Evolutionary conservation across 441 rosid species (phyloP), one percentile per base, ranked within the genome.

Genomic region (Melastoma candidum): DNA sequence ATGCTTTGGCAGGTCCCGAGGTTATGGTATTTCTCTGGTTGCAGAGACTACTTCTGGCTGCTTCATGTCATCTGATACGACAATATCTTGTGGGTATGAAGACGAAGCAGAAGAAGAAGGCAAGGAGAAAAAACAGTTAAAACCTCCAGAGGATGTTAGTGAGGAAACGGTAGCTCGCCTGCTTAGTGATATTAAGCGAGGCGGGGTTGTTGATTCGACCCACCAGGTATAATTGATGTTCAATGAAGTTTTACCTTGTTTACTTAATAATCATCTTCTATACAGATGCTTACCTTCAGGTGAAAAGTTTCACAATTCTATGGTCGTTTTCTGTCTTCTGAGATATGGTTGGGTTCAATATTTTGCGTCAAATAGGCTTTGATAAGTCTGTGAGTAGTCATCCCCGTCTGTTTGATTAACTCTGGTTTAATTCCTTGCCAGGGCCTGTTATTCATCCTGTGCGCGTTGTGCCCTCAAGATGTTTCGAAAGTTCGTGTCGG

Each of bases 21-120:
- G 96, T 51, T 92, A 85, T 66, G 98, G 98, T 63, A 77, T 87
- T 61, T 76, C 96, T 58, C 57, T 92, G 64, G 87, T 88, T 36
- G 98, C 97, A 7, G 98, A 92, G 74, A 82, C 92, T 53, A 88
- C 84, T 53, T 63, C 94, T 44, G 95, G 79, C 26, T 85, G 98
- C 77, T 82, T 57, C 77, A 71, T 92, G 46, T 84, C 95, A 54
- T 80, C 74, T 24, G 95, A 85, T 68, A 72, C 92, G 53, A 70
- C 95, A 12, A 65, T 92, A 63, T 83, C 90, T 61, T 67, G 65
- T 54, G 53, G 58, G 24, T 75, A 59, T 27, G 63, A 49, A 7
- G 79, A 73, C 26, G 84, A 72, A 54, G 66, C 67, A 8, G 77
- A 64, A 63, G 85, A 76, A 48, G 61, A 78, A 29, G 93, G 53